These are phyloP conservation scores for Pyrrhoderma lamaoense DNA, from an alignment of 1,284 basidiomycete species.

Conservation along the genomic window DNA sequence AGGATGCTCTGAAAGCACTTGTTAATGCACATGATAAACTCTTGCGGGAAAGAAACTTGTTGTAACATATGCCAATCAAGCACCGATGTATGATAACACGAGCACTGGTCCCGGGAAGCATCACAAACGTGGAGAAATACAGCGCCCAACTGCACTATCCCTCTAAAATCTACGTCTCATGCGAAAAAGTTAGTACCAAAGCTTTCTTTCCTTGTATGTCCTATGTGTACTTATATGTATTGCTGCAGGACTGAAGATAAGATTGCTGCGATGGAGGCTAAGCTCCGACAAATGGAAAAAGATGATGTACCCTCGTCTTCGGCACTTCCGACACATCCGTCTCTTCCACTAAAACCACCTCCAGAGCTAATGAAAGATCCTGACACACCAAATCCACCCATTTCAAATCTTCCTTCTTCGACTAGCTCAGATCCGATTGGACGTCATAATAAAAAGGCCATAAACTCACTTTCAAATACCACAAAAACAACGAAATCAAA, in stretches of 20 bases:
- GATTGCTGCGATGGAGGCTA: conserved; percentile 94
- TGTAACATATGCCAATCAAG: conserved; percentile 87
- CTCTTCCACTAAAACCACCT: conserved; percentile 45
- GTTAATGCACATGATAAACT: conserved; percentile 71
- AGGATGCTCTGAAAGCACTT: conserved; percentile 86
- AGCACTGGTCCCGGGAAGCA: conserved; percentile 20
- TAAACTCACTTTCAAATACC: neutral
- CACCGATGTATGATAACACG: conserved; percentile 38
- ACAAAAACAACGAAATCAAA: neutral
- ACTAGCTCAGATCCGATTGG: too few relatives aligned
- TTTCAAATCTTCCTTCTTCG: neutral
- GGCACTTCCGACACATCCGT: conserved; percentile 35
- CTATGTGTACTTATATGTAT: neutral
- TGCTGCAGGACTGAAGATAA: conserved; percentile 69
- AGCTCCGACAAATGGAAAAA: conserved; percentile 72
- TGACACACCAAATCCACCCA: neutral
- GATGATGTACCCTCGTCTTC: conserved; percentile 22
- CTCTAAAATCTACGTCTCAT: conserved; percentile 68
- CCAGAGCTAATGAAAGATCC: conserved; percentile 14
- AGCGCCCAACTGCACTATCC: conserved; percentile 81
- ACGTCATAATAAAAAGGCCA: neutral
- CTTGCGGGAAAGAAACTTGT: conserved; percentile 77
- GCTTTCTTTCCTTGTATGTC: neutral
- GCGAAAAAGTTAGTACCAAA: conserved; percentile 29
- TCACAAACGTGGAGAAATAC: conserved; percentile 38